These are phyloP conservation scores for Hypomontagnella monticulosa DNA, from an alignment of 495 filamentous ascomycete species.

Conservation along the genomic window DNA sequence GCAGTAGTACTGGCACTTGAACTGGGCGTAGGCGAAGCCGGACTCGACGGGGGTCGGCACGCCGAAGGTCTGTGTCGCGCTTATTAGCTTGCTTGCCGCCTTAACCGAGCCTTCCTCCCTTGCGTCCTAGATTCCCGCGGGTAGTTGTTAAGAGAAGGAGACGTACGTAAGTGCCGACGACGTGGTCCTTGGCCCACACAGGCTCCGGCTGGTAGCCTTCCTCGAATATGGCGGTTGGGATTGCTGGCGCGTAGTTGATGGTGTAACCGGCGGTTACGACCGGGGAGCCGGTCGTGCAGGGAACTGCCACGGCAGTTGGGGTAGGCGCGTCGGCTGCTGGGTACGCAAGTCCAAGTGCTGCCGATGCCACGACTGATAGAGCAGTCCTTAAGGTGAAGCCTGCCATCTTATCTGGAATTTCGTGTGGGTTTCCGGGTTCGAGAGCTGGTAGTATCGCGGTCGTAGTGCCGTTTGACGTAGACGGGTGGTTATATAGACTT, in stretches of 20 bases:
- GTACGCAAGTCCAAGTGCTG: slow-evolving; percentile 25
- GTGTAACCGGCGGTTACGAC: slow-evolving; percentile 42
- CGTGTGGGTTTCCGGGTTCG: background rate
- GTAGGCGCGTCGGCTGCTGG: slow-evolving; percentile 16
- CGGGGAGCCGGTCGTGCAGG: slow-evolving; percentile 37
- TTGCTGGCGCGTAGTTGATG: slow-evolving; percentile 35
- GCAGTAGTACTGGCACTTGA: slow-evolving; percentile 74
- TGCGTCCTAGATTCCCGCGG: background rate
- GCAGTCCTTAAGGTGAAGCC: slow-evolving; percentile 16
- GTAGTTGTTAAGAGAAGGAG: background rate
- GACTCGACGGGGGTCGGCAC: slow-evolving; percentile 37
- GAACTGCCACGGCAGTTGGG: slow-evolving; percentile 10
- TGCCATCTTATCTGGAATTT: slow-evolving; percentile 5
- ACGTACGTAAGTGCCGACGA: slow-evolving; percentile 41
- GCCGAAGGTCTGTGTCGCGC: slow-evolving; percentile 40
- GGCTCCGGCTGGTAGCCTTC: slow-evolving; percentile 38
- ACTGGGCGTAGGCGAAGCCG: slow-evolving; percentile 78
- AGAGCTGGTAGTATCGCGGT: background rate
- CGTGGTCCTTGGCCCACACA: slow-evolving; percentile 35
- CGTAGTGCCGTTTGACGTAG: background rate
- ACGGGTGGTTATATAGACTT: background rate
- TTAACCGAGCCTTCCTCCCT: background rate
- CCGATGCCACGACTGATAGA: slow-evolving; percentile 4
- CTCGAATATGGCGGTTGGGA: slow-evolving; percentile 32
- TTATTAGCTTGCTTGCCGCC: background rate